phyloP scores from a whole-genome alignment of 73 alveolate species.

The Paramecium sonneborni region DNA sequence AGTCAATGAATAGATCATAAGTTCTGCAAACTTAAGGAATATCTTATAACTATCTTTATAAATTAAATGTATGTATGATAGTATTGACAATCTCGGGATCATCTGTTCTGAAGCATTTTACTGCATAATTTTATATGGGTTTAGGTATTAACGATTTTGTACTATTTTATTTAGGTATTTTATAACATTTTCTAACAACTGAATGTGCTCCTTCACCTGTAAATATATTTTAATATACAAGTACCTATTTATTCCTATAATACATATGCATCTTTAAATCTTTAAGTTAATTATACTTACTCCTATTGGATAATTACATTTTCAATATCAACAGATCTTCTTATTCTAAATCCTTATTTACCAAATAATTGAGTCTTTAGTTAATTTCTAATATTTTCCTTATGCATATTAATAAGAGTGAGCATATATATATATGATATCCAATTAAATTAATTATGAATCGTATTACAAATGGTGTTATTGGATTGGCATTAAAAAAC shows the following conservation, averaged over 20 bases:
- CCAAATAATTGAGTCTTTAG: neutral
- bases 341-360: neutral
- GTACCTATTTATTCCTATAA: neutral
- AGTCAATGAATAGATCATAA: conserved; percentile 43
- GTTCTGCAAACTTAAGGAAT: conserved; percentile 1
- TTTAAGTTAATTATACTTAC: neutral
- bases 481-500: conserved; percentile 34
- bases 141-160: neutral
- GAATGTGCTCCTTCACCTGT: conserved; percentile 32
- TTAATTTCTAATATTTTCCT: neutral
- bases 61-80: neutral
- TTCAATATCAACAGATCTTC: conserved; percentile 29
- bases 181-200: neutral
- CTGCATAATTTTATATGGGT: conserved; percentile 39
- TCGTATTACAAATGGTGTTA: neutral
- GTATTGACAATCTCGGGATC: conserved; percentile 52
- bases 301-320: neutral
- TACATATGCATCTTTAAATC: conserved; percentile 8
- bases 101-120: conserved; percentile 24
- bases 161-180: neutral
- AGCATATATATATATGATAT: neutral
- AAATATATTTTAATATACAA: neutral
- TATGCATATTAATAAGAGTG: neutral
- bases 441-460: conserved; percentile 10
- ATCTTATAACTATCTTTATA: conserved; percentile 12